These are phyloP conservation scores for Trichoderma sp. DNA, from an alignment of 2,329 filamentous ascomycete genomes.

Conservation along the genomic window DNA sequence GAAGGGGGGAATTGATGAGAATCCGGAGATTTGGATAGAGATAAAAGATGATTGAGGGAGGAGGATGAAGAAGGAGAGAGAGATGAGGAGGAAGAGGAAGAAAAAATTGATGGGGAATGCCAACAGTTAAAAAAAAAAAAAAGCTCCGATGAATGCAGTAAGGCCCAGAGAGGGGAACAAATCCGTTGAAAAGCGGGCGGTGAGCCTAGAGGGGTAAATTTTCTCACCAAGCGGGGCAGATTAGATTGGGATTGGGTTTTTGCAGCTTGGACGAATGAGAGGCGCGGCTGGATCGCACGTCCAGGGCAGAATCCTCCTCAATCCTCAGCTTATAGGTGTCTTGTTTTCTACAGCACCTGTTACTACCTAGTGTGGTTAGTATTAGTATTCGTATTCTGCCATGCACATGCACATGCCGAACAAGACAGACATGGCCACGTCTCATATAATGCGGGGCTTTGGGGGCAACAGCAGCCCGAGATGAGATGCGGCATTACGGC, in stretches of 20 bases:
- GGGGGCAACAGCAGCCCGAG: background rate
- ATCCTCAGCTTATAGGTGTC: slow-evolving; percentile 21
- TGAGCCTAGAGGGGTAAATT: slow-evolving; percentile 41
- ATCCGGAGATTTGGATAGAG: slow-evolving; percentile 23
- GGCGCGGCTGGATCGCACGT: slow-evolving; percentile 5
- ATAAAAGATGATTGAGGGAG: background rate
- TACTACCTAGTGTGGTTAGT: background rate
- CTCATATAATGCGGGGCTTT: slow-evolving; percentile 12
- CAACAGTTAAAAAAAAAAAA: slow-evolving; percentile 20
- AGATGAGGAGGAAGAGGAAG: slow-evolving; percentile 34
- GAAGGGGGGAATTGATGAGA: slow-evolving; percentile 32
- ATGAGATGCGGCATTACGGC: slow-evolving; percentile 7
- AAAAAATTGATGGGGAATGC: slow-evolving; percentile 18
- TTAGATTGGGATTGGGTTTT: slow-evolving; percentile 12
- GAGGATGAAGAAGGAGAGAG: slow-evolving; percentile 19
- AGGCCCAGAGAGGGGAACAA: slow-evolving; percentile 18
- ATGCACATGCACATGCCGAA: slow-evolving; percentile 14
- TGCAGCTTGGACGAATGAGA: background rate
- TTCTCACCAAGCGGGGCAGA: slow-evolving; percentile 31
- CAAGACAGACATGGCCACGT: slow-evolving; percentile 13
- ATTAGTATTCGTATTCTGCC: background rate
- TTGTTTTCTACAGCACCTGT: background rate
- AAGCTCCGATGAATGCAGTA: background rate
- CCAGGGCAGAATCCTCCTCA: background rate
- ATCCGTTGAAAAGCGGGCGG: slow-evolving; percentile 33